Conservation (phyloP, 345 rosid species). For the Gossypioides kirkii region DNA sequence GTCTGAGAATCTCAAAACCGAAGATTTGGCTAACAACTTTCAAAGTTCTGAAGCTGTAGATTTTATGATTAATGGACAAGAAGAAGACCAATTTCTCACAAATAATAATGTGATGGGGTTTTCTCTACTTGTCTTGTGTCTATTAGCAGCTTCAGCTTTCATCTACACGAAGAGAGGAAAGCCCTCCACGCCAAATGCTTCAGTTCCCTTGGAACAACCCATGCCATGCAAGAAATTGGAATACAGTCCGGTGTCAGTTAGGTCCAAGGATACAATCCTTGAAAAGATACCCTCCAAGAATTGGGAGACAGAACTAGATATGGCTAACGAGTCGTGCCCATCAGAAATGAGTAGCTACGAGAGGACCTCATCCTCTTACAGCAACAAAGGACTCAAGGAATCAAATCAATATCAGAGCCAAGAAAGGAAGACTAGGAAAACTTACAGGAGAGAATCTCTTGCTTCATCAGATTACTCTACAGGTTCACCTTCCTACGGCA, state of each 20-base stretch:
- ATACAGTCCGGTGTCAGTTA: slow-evolving; percentile 20
- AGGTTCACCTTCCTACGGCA: slow-evolving; percentile 62
- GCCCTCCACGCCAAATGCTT: slow-evolving; percentile 9
- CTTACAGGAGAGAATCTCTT: slow-evolving; percentile 50
- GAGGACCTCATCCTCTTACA: slow-evolving; percentile 22
- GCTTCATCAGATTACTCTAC: slow-evolving; percentile 62
- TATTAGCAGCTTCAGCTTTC: slow-evolving; percentile 34
- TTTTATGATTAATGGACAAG: neutral
- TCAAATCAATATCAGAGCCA: slow-evolving; percentile 44
- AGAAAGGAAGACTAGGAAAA: slow-evolving; percentile 34
- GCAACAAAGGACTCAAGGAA: slow-evolving; percentile 20
- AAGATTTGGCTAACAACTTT: slow-evolving; percentile 6
- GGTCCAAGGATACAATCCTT: slow-evolving; percentile 14
- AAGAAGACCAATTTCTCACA: slow-evolving; percentile 13
- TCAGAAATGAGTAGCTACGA: slow-evolving; percentile 56
- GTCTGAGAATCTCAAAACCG: slow-evolving; percentile 11
- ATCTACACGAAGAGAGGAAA: slow-evolving; percentile 25
- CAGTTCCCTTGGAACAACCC: slow-evolving; percentile 19
- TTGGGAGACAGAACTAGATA: slow-evolving; percentile 37
- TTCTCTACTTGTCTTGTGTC: slow-evolving; percentile 30
- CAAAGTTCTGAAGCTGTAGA: slow-evolving; percentile 17
- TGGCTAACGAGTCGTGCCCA: slow-evolving; percentile 38
- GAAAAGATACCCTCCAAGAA: slow-evolving; percentile 28
- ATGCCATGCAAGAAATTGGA: slow-evolving; percentile 22
- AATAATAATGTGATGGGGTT: slow-evolving; percentile 12